Percentiles rank a stretch among this genome's conserved stretches.
Evolutionary conservation across 2,329 filamentous ascomycete species (phyloP).

Genomic region (Colletotrichum sp.): DNA sequence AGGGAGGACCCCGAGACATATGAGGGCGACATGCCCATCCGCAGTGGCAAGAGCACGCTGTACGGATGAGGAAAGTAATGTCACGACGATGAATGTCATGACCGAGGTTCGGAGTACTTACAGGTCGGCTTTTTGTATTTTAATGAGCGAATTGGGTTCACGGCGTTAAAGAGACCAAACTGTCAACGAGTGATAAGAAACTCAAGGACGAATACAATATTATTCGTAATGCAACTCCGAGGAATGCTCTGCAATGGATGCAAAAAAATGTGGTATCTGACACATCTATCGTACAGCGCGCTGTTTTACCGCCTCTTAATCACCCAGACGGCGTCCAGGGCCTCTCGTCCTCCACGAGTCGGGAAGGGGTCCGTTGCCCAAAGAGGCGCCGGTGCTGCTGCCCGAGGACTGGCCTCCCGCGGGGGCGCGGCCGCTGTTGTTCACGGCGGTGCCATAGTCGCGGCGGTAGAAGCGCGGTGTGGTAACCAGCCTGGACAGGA

Average conservation of each 20-base stretch:
- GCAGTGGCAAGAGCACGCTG: conserved; percentile 38
- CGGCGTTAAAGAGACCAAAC: neutral
- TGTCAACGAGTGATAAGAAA: neutral
- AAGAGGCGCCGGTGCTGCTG: conserved; percentile 43
- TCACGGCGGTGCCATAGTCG: conserved; percentile 66
- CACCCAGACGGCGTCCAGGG: conserved; percentile 66
- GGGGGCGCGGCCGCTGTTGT: conserved; percentile 32
- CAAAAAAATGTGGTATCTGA: neutral
- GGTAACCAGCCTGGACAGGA: conserved; percentile 72
- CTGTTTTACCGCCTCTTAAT: neutral
- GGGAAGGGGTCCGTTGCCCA: conserved; percentile 56
- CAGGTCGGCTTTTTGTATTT: neutral
- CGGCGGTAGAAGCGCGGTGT: conserved; percentile 53
- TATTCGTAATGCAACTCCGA: conserved; percentile 13
- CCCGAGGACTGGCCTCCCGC: conserved; percentile 35
- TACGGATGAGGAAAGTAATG: too few species aligned
- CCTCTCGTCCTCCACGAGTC: conserved; percentile 70
- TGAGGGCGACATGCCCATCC: conserved; percentile 32
- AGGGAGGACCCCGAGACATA: conserved; percentile 16
- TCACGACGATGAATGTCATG: too few species aligned
- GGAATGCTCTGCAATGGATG: neutral
- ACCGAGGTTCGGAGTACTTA: too few species aligned
- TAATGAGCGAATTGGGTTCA: neutral
- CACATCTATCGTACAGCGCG: neutral
- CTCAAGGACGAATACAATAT: conserved; percentile 13